Evolutionary conservation across 2,329 filamentous ascomycete species (phyloP), one percentile per base, ranked within the genome.

Genomic region (Truncatella angustata): DNA sequence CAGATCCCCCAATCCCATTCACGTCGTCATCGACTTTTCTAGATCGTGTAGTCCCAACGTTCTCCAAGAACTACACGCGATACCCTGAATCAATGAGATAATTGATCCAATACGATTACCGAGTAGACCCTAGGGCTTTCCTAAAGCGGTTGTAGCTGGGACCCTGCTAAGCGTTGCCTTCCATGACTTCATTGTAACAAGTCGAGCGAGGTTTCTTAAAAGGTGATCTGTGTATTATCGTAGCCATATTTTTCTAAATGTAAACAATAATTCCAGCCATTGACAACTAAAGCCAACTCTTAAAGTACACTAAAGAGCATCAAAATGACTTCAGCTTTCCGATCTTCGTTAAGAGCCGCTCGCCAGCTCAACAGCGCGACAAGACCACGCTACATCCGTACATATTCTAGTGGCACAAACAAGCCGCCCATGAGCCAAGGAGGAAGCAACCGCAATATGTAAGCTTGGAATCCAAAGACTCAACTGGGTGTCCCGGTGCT

Each of bases 11-110:
- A 45, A 43, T 30, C 9, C 32, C 16, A 50, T 53, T 35, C 46
- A 50, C 42, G 32, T 44, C 51, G 47, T 53, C 51, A 53, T 53
- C 47, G 51, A 53, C 47, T 52, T 26, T 16, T 12, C 39, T 34
- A 45, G 45, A 53, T 49, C 51, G 37, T 37, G 42, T 36, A 42
- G 21, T 18, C 20, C n/a, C 21, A 43, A 49, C 23, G 20, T 43
- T 36, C 7, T 11, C 36, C 21, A 21, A 40, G 18, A 20, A 10
- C 24, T 21, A 6, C 35, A 14, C 28, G 21, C 36, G 10, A 28
- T 21, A 23, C 34, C 10, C 18, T 4, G 32, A 16, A 28, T 20
- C 3, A 26, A 36, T 28, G 20, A n/a, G 20, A 49, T 10, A 11
- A 32, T 46, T 16, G 32, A 49, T 26, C 32, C 32, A 39, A 26